Evolutionary conservation across 2,329 filamentous ascomycete species (phyloP).

Genomic region (Ambrosiella cleistominuta): DNA sequence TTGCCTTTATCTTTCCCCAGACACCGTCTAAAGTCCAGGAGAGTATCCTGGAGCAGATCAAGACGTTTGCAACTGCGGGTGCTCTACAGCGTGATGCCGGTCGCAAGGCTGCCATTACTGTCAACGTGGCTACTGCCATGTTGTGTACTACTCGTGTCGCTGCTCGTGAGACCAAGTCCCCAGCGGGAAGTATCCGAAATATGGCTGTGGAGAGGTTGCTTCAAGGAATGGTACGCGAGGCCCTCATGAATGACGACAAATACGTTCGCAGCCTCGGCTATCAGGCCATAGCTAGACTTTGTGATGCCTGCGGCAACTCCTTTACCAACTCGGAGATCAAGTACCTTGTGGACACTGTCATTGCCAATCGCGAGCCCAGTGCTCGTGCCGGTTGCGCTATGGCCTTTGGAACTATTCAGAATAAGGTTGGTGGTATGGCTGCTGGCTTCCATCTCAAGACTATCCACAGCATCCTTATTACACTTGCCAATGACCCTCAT

Average conservation of each 20-base stretch:
- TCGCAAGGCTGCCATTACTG: conserved; percentile 73
- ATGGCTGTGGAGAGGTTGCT: conserved; percentile 66
- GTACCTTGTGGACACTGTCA: conserved; percentile 81
- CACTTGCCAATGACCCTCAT: conserved; percentile 85
- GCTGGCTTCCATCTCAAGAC: conserved; percentile 92
- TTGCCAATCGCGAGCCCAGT: conserved; percentile 81
- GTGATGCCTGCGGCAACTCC: conserved; percentile 64
- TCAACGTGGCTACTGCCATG: conserved; percentile 75
- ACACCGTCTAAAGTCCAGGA: conserved; percentile 88
- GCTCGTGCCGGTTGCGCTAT: conserved; percentile 88
- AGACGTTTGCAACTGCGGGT: conserved; percentile 68
- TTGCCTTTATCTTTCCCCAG: conserved; percentile 76
- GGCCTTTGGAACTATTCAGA: conserved; percentile 82
- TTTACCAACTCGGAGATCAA: conserved; percentile 87
- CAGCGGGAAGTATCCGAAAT: conserved; percentile 55
- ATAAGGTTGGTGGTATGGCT: conserved; percentile 92
- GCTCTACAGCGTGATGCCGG: conserved; percentile 71
- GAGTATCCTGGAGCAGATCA: conserved; percentile 84
- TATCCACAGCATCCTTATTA: conserved; percentile 96
- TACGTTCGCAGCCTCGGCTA: conserved; percentile 75
- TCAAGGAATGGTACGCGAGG: conserved; percentile 54
- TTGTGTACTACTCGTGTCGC: conserved; percentile 68
- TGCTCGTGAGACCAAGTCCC: conserved; percentile 58
- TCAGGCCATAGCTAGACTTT: conserved; percentile 69
- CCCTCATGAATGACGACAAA: conserved; percentile 68